These are phyloP conservation scores for Cystofilobasidium capitatum DNA, from an alignment of 768 basidiomycete species.

Conservation along the genomic window DNA sequence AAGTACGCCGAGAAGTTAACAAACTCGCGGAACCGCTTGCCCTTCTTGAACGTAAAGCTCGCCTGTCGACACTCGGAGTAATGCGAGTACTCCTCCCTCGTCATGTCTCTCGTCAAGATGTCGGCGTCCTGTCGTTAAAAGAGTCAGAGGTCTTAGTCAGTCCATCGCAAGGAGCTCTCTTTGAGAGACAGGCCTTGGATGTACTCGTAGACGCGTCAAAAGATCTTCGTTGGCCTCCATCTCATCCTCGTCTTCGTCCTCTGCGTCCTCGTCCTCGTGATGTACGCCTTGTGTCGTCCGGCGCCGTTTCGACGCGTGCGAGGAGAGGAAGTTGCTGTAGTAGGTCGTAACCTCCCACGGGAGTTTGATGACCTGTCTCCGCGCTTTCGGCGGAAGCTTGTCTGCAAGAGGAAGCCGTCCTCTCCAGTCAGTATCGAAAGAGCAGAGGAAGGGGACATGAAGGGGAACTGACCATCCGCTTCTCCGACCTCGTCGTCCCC, in stretches of 20 bases:
- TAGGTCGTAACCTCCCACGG: conserved; percentile 92
- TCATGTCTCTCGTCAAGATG: conserved; percentile 90
- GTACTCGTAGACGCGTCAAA: conserved; percentile 70
- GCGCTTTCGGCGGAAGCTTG: conserved; percentile 50
- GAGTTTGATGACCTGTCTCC: conserved; percentile 87
- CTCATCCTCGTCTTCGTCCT: conserved; percentile 92
- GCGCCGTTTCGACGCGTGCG: conserved; percentile 12
- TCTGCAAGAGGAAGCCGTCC: conserved; percentile 22
- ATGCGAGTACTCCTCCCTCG: conserved; percentile 89
- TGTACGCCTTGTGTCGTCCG: conserved; percentile 37
- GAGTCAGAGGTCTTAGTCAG: neutral
- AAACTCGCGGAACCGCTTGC: conserved; percentile 91
- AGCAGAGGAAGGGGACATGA: neutral
- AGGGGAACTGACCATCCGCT: neutral
- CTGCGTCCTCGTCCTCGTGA: conserved; percentile 64
- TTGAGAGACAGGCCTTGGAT: conserved; percentile 8
- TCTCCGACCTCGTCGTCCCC: conserved; percentile 10
- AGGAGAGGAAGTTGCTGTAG: conserved; percentile 69
- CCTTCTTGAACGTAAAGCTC: conserved; percentile 93
- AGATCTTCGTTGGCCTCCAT: conserved; percentile 91
- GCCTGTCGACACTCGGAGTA: conserved; percentile 95
- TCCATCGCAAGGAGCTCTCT: neutral
- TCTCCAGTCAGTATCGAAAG: neutral
- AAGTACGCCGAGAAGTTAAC: conserved; percentile 76
- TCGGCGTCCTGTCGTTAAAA: conserved; percentile 65